Evolutionary conservation across 2,329 filamentous ascomycete genomes (phyloP).

Genomic region (Colletotrichum graminicola): DNA sequence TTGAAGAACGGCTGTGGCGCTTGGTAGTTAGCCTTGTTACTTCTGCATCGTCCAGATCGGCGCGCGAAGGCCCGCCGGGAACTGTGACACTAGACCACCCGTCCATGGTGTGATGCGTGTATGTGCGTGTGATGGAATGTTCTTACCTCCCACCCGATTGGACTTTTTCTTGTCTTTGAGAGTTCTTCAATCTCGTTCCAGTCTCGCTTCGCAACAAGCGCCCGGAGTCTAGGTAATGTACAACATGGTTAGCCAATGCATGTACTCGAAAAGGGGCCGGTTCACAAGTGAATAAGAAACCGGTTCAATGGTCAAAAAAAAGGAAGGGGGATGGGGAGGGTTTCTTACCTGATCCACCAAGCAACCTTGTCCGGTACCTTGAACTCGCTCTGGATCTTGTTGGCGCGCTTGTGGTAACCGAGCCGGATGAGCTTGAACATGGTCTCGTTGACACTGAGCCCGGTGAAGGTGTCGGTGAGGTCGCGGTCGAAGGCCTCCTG

Average conservation of each 20-base stretch:
- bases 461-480: slow-evolving; percentile 80
- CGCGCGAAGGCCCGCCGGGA: not conserved
- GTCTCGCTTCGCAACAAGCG: slow-evolving; percentile 88
- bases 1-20: slow-evolving; percentile 86
- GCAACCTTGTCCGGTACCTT: slow-evolving; percentile 91
- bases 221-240: slow-evolving; percentile 74
- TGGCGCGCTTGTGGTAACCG: slow-evolving; percentile 86
- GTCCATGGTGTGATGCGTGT: not conserved
- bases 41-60: not conserved
- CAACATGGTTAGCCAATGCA: not conserved
- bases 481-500: slow-evolving; percentile 92
- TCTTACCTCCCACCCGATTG: slow-evolving; percentile 94
- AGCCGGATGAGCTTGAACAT: slow-evolving; percentile 87
- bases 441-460: slow-evolving; percentile 90
- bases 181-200: slow-evolving; percentile 95
- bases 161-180: slow-evolving; percentile 81
- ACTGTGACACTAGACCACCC: not conserved
- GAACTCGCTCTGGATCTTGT: slow-evolving; percentile 91
- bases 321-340: not conserved
- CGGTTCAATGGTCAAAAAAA: not conserved
- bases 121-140: slow-evolving; percentile 41
- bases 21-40: slow-evolving; percentile 4
- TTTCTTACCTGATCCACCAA: slow-evolving; percentile 80
- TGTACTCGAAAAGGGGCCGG: not conserved
- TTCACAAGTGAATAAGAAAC: not conserved